Conservation (phyloP, 805 yeast genomes). For the Candida rishiriensis region DNA sequence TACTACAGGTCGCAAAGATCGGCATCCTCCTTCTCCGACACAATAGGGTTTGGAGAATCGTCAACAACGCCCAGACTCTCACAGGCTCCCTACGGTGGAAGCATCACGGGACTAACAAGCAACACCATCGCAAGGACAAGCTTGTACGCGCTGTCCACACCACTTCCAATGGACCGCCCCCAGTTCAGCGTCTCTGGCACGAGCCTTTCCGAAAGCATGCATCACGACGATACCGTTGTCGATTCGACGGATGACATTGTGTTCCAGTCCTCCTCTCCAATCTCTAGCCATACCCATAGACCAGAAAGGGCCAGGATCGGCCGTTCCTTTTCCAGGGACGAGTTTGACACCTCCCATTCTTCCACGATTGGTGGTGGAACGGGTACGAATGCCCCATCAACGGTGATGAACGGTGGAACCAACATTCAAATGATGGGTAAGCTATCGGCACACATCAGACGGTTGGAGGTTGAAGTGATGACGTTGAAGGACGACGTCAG, state of each 20-base stretch:
- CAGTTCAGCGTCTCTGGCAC: background rate
- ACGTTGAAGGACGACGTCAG: slow-evolving; percentile 60
- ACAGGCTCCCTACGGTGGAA: background rate
- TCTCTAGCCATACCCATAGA: slow-evolving; percentile 5
- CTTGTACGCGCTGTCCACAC: background rate
- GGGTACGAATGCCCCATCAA: slow-evolving; percentile 12
- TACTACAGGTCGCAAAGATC: slow-evolving; percentile 20
- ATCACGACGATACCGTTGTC: slow-evolving; percentile 6
- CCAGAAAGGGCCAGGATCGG: slow-evolving; percentile 8
- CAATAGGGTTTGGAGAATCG: slow-evolving; percentile 44
- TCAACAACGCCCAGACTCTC: slow-evolving; percentile 40
- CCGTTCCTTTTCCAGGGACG: slow-evolving; percentile 15
- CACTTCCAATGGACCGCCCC: background rate
- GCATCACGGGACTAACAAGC: background rate
- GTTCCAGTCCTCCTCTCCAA: slow-evolving; percentile 15
- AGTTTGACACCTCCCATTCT: slow-evolving; percentile 18
- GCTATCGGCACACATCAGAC: slow-evolving; percentile 70
- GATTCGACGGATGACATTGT: slow-evolving; percentile 2
- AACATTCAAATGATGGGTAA: slow-evolving; percentile 65
- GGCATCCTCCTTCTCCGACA: slow-evolving; percentile 24
- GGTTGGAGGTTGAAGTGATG: slow-evolving; percentile 73
- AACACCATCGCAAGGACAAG: background rate
- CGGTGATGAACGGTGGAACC: slow-evolving; percentile 13
- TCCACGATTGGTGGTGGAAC: slow-evolving; percentile 20
- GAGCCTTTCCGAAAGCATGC: background rate